Evolutionary conservation across 495 filamentous ascomycete species (phyloP).

Genomic region (Paragyromitra xinjiangensis): DNA sequence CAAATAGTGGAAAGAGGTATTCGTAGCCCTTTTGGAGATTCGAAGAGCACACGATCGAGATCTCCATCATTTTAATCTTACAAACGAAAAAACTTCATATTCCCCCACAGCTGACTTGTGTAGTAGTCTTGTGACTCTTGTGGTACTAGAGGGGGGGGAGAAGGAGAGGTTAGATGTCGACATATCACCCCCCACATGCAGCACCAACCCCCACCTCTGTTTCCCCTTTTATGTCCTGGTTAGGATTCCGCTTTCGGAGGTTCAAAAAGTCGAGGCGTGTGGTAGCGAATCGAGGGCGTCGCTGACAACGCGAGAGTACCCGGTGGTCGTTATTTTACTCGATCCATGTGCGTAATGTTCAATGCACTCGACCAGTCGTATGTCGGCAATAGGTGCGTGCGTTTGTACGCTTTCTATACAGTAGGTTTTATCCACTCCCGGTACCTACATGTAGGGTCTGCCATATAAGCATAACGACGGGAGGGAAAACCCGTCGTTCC

Average conservation of each 20-base stretch:
- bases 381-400: slow-evolving; percentile 16
- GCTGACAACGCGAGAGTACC: slow-evolving; percentile 22
- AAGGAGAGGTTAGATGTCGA: slow-evolving; percentile 2
- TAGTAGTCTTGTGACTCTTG: not conserved
- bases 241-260: slow-evolving; percentile 14
- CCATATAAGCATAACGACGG: slow-evolving; percentile 23
- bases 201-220: slow-evolving; percentile 10
- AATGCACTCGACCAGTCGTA: slow-evolving; percentile 41
- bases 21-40: slow-evolving; percentile 10
- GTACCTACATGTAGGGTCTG: slow-evolving; percentile 6
- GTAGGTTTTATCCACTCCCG: slow-evolving; percentile 15
- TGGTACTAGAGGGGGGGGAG: not conserved
- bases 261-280: slow-evolving; percentile 21
- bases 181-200: slow-evolving; percentile 23
- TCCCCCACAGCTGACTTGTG: slow-evolving; percentile 3
- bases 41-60: slow-evolving; percentile 29
- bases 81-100: slow-evolving; percentile 15
- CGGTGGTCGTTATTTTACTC: slow-evolving; percentile 35
- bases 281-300: slow-evolving; percentile 31
- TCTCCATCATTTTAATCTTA: slow-evolving; percentile 11
- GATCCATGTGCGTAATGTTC: slow-evolving; percentile 41
- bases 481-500: slow-evolving; percentile 10
- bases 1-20: slow-evolving; percentile 14
- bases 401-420: slow-evolving; percentile 1
- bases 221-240: slow-evolving; percentile 7